Conservation (phyloP, 2,329 filamentous ascomycete species). For the Pseudocercospora fuligena region DNA sequence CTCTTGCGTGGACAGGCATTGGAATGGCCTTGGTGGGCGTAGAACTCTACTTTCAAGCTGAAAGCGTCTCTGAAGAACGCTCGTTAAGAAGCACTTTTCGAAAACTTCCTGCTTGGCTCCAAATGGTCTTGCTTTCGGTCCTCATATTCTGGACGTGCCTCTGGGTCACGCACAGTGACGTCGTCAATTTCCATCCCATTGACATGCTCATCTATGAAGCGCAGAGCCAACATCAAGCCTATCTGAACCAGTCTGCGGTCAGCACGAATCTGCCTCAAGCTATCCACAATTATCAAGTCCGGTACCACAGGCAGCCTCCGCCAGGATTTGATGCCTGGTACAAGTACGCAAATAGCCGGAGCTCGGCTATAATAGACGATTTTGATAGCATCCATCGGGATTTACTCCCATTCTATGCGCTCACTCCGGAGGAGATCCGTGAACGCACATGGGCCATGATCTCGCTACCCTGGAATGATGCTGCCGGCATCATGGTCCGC, state of each 20-base stretch:
- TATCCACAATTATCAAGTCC: slow-evolving; percentile 55
- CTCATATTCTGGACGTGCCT: slow-evolving; percentile 50
- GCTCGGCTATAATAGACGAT: slow-evolving; percentile 62
- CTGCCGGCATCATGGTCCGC: slow-evolving; percentile 62
- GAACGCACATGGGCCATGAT: slow-evolving; percentile 58
- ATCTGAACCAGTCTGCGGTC: slow-evolving; percentile 52
- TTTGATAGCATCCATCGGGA: slow-evolving; percentile 65
- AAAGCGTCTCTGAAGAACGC: slow-evolving; percentile 22
- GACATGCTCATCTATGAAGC: slow-evolving; percentile 59
- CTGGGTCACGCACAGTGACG: slow-evolving; percentile 47
- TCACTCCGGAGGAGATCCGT: slow-evolving; percentile 57
- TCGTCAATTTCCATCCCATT: slow-evolving; percentile 58
- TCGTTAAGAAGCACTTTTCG: neutral
- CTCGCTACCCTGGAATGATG: slow-evolving; percentile 59
- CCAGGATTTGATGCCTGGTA: slow-evolving; percentile 67
- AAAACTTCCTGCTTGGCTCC: slow-evolving; percentile 39
- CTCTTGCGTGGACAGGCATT: slow-evolving; percentile 32
- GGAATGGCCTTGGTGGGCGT: slow-evolving; percentile 36
- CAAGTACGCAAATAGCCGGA: slow-evolving; percentile 57
- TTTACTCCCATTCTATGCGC: slow-evolving; percentile 59
- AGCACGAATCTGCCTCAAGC: slow-evolving; percentile 57
- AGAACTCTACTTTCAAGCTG: slow-evolving; percentile 37
- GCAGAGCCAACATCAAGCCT: slow-evolving; percentile 54
- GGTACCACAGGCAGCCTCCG: slow-evolving; percentile 61
- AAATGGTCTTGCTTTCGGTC: slow-evolving; percentile 47